Conservation (phyloP, 2,329 filamentous ascomycete species). For the Aspergillus flavus region DNA sequence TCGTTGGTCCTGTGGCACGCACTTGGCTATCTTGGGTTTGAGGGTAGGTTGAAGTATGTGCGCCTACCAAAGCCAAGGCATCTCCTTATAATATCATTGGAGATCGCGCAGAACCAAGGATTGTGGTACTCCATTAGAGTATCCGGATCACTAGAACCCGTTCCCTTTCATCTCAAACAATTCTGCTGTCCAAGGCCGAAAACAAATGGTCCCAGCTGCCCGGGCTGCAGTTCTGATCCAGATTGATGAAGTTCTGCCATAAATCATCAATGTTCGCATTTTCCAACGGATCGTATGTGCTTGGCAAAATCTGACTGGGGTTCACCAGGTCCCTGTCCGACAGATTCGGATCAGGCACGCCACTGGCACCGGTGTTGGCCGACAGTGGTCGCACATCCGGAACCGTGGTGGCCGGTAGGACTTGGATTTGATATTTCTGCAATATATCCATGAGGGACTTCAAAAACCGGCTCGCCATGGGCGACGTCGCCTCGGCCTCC, state of each 20-base stretch:
- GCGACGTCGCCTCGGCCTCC: not conserved
- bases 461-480: not conserved
- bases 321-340: too few species aligned
- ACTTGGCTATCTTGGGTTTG: too few species aligned
- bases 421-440: not conserved
- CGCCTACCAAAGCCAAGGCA: not conserved
- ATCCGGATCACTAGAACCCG: too few species aligned
- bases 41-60: not conserved
- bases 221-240: not conserved
- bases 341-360: too few species aligned
- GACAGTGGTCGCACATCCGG: not conserved
- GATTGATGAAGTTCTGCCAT: slow-evolving; percentile 3
- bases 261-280: not conserved
- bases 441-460: not conserved
- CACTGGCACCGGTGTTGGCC: not conserved
- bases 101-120: not conserved
- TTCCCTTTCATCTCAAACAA: too few species aligned
- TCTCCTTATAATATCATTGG: not conserved
- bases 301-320: not conserved
- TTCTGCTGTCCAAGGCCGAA: not conserved
- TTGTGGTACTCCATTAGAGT: not conserved
- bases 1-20: too few species aligned
- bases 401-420: not conserved
- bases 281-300: not conserved
- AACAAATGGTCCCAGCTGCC: not conserved